Base-by-base conservation (phyloP, 192 early-diverging fungal genomes). In the Coemansia sp. region DNA sequence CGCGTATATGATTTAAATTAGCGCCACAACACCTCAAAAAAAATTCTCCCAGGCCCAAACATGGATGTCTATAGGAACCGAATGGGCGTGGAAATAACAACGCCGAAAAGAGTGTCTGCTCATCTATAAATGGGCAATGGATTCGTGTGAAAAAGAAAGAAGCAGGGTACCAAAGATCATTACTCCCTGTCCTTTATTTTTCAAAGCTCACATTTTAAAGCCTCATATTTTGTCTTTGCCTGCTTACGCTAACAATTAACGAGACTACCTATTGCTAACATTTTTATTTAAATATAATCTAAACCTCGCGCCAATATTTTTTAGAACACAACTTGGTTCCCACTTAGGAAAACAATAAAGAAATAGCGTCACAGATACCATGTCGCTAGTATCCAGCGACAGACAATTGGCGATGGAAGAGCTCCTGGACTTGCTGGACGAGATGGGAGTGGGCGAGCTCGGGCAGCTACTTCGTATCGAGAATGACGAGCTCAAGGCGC, bases 401-500 rank as follows among this genome's bases (percentile, higher is more conserved):
- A 52, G 49, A 20, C 26, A 58, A 18, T 15, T 58, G 16, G 56
- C 56, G 16, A 60, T 72, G 35, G 57, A 33, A 1, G 72, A 74
- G 36, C 46, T 74, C 0, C 62, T 74, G 2, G 65, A 61, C 21
- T 58, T 74, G 57, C 66, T 74, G 14, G 66, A 74, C 15, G 61
- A 61, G 33, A 62, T 67, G 45, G 63, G 67, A 23, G 53, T 57
- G 44, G 57, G 65, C 30, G 64, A 63, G 23, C 63, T 77, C 20
- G 61, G 56, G 12, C 62, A 46, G 45, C 68, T 72, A 36, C 58
- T 72, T 10, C 62, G 71, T 12, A 59, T 57, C 8, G 70, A 77
- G 39, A 70, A 72, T 34, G 43, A 36, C 33, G 76, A 77, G 70
- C 76, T 77, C 10, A 53, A 72, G 20, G 24, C 38, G 6, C 52